Evolutionary conservation across 441 rosid species (phyloP).

Genomic region (Pelargonium myrrhifolium): DNA sequence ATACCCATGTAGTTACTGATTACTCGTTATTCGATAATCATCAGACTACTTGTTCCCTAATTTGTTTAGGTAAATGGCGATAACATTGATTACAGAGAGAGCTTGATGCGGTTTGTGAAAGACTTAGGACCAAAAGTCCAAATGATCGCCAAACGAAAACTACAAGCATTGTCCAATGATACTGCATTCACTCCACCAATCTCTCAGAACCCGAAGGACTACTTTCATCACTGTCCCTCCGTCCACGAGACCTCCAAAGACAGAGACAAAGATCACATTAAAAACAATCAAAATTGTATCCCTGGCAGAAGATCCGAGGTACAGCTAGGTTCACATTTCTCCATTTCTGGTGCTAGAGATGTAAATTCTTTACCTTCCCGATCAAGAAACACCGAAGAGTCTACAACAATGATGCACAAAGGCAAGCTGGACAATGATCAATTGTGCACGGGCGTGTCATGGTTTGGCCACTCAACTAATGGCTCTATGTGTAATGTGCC

Average conservation of each 20-base stretch:
- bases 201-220: constrained; percentile 8
- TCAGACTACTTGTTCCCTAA: background rate
- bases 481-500: background rate
- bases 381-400: background rate
- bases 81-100: constrained; percentile 31
- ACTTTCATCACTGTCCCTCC: constrained; percentile 5
- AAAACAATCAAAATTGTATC: background rate
- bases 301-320: background rate
- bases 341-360: constrained; percentile 8
- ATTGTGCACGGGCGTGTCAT: constrained; percentile 12
- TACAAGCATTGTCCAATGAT: constrained; percentile 24
- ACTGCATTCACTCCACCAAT: background rate
- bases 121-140: constrained; percentile 48
- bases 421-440: constrained; percentile 6
- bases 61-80: constrained; percentile 29
- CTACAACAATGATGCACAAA: background rate
- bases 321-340: constrained; percentile 6
- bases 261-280: constrained; percentile 7
- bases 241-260: constrained; percentile 3
- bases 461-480: constrained; percentile 10
- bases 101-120: constrained; percentile 40
- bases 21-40: no score
- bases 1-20: no score
- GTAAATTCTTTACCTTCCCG: constrained; percentile 8
- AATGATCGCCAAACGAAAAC: constrained; percentile 33